Evolutionary conservation across 2,329 filamentous ascomycete genomes (phyloP).

Genomic region (Pestalotiopsis sp.): DNA sequence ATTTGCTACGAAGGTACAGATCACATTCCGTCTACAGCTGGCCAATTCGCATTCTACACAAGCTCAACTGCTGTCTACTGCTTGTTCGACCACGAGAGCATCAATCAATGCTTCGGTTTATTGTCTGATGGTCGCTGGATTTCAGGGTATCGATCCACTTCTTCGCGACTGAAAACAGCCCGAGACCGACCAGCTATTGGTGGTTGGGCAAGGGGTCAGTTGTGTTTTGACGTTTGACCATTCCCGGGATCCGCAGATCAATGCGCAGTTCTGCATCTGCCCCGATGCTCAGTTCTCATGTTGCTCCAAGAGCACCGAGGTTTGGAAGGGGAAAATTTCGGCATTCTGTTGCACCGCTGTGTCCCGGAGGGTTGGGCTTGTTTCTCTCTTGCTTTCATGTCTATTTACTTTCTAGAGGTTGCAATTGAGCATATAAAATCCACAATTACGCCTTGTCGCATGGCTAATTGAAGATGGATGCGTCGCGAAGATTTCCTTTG

Average conservation of each 20-base stretch:
- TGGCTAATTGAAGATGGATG: not conserved
- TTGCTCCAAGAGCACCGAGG: not conserved
- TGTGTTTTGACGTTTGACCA: not conserved
- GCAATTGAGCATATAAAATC: not conserved
- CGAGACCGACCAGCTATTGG: not conserved
- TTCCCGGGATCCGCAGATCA: not conserved
- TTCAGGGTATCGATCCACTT: not conserved
- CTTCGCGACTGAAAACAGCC: not conserved
- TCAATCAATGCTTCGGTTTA: too few relatives aligned
- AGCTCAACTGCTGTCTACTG: too few relatives aligned
- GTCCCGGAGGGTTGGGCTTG: not conserved
- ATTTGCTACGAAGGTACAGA: too few relatives aligned
- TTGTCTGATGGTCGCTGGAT: not conserved
- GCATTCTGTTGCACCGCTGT: not conserved
- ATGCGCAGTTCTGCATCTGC: not conserved
- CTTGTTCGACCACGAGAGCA: too few relatives aligned
- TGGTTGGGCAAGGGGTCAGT: not conserved
- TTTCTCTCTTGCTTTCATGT: not conserved
- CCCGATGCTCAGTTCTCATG: not conserved
- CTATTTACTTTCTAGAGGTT: not conserved
- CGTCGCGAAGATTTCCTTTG: not conserved
- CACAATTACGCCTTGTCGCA: not conserved
- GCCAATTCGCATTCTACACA: too few relatives aligned
- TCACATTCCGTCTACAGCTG: too few relatives aligned
- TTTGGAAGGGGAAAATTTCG: not conserved